phyloP scores from a whole-genome alignment of 2,329 filamentous ascomycete species.

The Sporothrix pseudoabietina region DNA sequence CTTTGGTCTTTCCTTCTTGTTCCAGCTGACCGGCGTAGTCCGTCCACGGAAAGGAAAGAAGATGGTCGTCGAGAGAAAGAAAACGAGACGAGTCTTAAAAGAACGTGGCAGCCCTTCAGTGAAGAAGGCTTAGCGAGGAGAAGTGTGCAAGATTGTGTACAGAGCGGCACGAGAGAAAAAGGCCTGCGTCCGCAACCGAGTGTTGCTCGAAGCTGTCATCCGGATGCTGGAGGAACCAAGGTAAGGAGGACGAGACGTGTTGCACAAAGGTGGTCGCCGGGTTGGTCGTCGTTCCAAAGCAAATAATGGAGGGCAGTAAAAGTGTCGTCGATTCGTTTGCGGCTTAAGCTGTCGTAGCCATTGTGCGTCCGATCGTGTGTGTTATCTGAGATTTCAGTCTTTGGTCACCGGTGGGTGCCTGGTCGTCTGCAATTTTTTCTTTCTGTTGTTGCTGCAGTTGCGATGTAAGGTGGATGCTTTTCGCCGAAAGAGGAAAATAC shows the following conservation, averaged over 20 bases:
- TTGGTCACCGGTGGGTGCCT: not conserved
- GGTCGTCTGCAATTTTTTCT: not conserved
- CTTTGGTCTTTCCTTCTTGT: not conserved
- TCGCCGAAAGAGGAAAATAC: slow-evolving; percentile 23
- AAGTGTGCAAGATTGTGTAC: not conserved
- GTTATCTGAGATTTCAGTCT: not conserved
- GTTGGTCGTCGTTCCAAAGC: not conserved
- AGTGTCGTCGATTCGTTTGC: not conserved
- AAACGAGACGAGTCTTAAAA: not conserved
- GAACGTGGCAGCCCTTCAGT: slow-evolving; percentile 20
- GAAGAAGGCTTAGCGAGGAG: slow-evolving; percentile 4
- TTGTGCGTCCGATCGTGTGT: slow-evolving; percentile 8
- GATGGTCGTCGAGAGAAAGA: not conserved
- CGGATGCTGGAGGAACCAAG: slow-evolving; percentile 9
- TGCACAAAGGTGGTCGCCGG: not conserved
- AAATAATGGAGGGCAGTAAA: not conserved
- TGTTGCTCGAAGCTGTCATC: slow-evolving; percentile 19
- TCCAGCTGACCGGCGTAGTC: slow-evolving; percentile 16
- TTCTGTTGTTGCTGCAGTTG: slow-evolving; percentile 9
- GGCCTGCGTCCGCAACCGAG: slow-evolving; percentile 23
- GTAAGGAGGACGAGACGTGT: not conserved
- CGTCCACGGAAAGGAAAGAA: slow-evolving; percentile 12
- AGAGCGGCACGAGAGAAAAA: not conserved
- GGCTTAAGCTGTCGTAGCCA: slow-evolving; percentile 10
- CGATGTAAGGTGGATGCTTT: not conserved